Base-by-base conservation (phyloP, 495 filamentous ascomycete species). In the Podospora comata region DNA sequence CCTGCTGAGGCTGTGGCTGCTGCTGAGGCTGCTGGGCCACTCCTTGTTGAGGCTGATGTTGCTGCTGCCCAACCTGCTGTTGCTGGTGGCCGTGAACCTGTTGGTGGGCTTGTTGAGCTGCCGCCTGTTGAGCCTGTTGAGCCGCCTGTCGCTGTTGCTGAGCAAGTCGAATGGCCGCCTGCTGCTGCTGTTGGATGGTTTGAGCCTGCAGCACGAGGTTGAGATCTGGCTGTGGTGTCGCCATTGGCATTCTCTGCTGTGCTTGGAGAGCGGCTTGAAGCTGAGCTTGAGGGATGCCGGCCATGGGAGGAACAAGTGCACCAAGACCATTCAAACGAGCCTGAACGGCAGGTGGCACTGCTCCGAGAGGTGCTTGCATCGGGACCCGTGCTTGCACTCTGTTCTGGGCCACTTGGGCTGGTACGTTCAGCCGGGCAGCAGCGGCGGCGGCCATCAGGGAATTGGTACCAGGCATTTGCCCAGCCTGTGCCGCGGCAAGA, bases 251-350 rank as follows among this genome's bases (percentile, higher is more conserved):
- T 16, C 88, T 79, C 55, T 86, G 79, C 77, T 84, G 87, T 71
- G 79, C 88, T 75, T 81, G 86, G 72, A 85, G 83, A 65, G 77
- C 39, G 7, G 39, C 83, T 74, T 80, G 82, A 60, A 90, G 88
- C 82, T 96, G 92, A 39, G 88, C 88, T 56, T 89, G 91, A 93
- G 83, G 72, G 87, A 86, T 71, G 90, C 88, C 82, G 90, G 86
- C 83, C 76, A 90, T 85, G 79, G 67, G 84, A 65, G 70, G 85
- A 70, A 79, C 90, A 70, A 79, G 85, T 75, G 65, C 39, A 16
- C 9, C 15, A 11, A 48, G 83, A 60, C 75, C 76, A 68, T 71
- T 64, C 78, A 85, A 67, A 70, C 82, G 77, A 75, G 78, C 73
- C 67, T 78, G 73, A 57, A 80, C 72, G 59, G 74, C 75, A 5